Percentiles rank a stretch among this genome's conserved stretches.
phyloP scores from a whole-genome alignment of 768 basidiomycete genomes.

The Agrocybe praecox region DNA sequence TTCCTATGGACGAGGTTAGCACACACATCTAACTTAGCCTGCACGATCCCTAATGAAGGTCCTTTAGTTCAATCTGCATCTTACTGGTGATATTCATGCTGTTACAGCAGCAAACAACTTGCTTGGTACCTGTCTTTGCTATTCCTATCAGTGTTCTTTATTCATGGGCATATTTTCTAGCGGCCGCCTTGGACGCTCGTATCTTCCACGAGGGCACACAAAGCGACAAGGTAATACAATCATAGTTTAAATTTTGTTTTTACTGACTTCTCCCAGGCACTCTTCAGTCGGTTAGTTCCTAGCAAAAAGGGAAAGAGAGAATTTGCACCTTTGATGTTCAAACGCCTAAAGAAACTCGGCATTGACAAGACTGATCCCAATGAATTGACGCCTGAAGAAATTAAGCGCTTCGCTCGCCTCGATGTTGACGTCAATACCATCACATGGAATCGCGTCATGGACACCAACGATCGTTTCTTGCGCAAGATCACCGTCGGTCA shows the following conservation, averaged over 20 bases:
- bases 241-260: neutral
- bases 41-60: conserved; percentile 1
- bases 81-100: conserved; percentile 98
- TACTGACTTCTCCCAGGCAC: conserved; percentile 44
- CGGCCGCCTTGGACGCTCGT: conserved; percentile 94
- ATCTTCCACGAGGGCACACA: conserved; percentile 98
- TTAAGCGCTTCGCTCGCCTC: conserved; percentile 85
- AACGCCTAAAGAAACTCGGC: conserved; percentile 91
- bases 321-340: conserved; percentile 96
- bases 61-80: conserved; percentile 86
- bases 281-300: conserved; percentile 92
- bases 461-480: conserved; percentile 96
- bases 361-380: conserved; percentile 94
- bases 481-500: conserved; percentile 94
- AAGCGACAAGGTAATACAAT: conserved; percentile 72
- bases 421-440: conserved; percentile 91
- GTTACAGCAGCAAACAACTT: conserved; percentile 97
- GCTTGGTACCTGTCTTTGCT: conserved; percentile 55
- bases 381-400: conserved; percentile 91
- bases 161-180: conserved; percentile 35
- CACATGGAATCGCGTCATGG: conserved; percentile 97
- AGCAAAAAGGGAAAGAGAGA: conserved; percentile 92
- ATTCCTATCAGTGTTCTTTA: neutral
- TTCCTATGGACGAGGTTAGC: conserved; percentile 95
- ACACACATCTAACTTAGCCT: neutral